Base-by-base conservation (phyloP, 345 rosid genomes). In the Citrus australasica region DNA sequence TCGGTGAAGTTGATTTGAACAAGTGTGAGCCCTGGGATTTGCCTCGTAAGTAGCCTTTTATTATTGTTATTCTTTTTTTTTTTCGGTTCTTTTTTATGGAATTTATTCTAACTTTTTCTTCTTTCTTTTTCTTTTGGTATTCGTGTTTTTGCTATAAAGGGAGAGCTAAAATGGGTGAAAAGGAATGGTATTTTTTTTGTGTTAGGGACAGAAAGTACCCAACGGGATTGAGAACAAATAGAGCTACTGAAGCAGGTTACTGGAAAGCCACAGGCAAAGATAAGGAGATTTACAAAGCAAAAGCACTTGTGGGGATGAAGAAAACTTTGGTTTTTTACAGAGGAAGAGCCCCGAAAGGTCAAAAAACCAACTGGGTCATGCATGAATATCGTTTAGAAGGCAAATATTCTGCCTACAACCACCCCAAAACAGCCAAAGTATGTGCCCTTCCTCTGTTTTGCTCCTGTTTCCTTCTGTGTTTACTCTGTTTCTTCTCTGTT, bases 311-410 rank as follows among this genome's bases (percentile, higher is more conserved):
- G 66, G 98, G 98, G n/a, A 92, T 93, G 98, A 93, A 93, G 84
- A 93, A 93, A 83, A 93, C 98, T n/a, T 77, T 93, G 65, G 98
- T 93, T 74, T 93, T 93, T 83, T 93, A 93, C 79, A 82, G 25
- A 83, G 98, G 97, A 53, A 88, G 98, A 84, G 98, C 98, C 58
- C 98, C 98, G 10, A 92, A 84, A 84, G 98, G 98, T 2, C 80
- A 79, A 27, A 92, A 92, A 84, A 79, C 89, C 79, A 92, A 88
- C 53, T 93, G 98, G 98, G 92, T 93, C 32, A 92, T 93, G 94
- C 98, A 93, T 65, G 98, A 93, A 79, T 93, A 82, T 55, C 85
- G 98, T 46, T 90, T 93, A 72, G 94, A 93, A 76, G 98, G 96
- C 76, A 86, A 85, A 81, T 86, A 81, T 66, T 89, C 96, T 22